Evolutionary conservation across 306 rosid species (phyloP).

Genomic region (Cucurbita moschata): DNA sequence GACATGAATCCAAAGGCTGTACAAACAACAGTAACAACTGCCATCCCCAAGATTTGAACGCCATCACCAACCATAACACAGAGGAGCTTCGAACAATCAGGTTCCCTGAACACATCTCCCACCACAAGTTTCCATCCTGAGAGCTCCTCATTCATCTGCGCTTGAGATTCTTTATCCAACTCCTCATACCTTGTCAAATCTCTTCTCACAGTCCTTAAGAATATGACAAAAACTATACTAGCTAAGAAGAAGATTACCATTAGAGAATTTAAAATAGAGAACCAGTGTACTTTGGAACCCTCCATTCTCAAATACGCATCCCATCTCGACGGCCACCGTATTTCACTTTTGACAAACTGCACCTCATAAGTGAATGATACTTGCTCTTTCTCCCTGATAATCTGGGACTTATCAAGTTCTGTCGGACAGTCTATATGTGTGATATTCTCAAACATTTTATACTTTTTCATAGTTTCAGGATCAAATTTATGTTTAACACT

Average conservation of each 20-base stretch:
- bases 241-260: constrained; percentile 94
- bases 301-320: constrained; percentile 96
- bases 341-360: constrained; percentile 69
- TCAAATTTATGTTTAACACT: constrained; percentile 36
- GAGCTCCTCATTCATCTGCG: constrained; percentile 95
- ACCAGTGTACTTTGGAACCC: constrained; percentile 95
- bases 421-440: constrained; percentile 34
- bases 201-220: constrained; percentile 85
- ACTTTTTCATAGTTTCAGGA: constrained; percentile 42
- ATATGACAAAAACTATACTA: constrained; percentile 86
- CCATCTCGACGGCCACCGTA: constrained; percentile 96
- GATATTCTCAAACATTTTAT: constrained; percentile 25
- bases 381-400: constrained; percentile 60
- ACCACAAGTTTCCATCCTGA: constrained; percentile 99
- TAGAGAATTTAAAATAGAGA: constrained; percentile 46
- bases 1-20: constrained; percentile 87
- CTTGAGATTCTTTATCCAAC: constrained; percentile 91
- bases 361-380: constrained; percentile 83
- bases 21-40: constrained; percentile 69
- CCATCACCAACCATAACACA: constrained; percentile 96
- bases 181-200: constrained; percentile 92
- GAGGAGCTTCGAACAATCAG: constrained; percentile 59
- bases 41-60: constrained; percentile 87
- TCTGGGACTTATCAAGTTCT: constrained; percentile 56
- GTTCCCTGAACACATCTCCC: constrained; percentile 96